Conservation (phyloP, 2,329 filamentous ascomycete species). For the Aspergillus viridinutans region DNA sequence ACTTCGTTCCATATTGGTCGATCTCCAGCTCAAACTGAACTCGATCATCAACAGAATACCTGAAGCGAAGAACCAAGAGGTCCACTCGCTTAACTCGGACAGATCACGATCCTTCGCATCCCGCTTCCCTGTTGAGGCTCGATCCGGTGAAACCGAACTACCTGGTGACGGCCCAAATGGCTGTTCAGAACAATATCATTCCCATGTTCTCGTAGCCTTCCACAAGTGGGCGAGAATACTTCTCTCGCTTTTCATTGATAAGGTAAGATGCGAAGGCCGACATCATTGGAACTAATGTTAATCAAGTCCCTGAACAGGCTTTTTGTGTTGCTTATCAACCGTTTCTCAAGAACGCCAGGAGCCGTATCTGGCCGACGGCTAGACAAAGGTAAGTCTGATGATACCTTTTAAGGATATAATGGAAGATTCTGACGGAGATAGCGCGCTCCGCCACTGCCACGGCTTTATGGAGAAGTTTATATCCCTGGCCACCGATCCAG, state of each 20-base stretch:
- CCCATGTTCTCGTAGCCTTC: constrained; percentile 39
- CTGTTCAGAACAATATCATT: constrained; percentile 42
- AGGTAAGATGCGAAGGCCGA: constrained; percentile 23
- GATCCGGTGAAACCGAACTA: constrained; percentile 26
- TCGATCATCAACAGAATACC: constrained; percentile 44
- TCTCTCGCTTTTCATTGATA: constrained; percentile 43
- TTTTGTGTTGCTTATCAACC: constrained; percentile 47
- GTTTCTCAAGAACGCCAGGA: constrained; percentile 46
- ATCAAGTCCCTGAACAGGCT: constrained; percentile 24
- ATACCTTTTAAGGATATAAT: neutral
- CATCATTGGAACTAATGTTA: constrained; percentile 1
- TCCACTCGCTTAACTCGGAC: constrained; percentile 16
- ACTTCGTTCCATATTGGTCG: constrained; percentile 38
- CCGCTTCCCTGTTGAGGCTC: constrained; percentile 24
- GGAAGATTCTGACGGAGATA: constrained; percentile 15
- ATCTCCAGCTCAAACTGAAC: constrained; percentile 40
- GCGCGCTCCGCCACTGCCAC: constrained; percentile 45
- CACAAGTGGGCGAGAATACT: constrained; percentile 46
- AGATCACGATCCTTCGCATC: constrained; percentile 24
- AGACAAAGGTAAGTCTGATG: constrained; percentile 36
- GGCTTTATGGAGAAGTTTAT: constrained; percentile 49
- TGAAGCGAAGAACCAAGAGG: constrained; percentile 21
- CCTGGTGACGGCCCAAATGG: constrained; percentile 34
- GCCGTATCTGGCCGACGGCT: constrained; percentile 44
- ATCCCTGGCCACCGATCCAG: constrained; percentile 43